A percentile compares a stretch with the other conserved stretches of the same genome.
Evolutionary conservation across 768 basidiomycete genomes (phyloP).

Genomic region (Pleurotus salmoneostramineus): DNA sequence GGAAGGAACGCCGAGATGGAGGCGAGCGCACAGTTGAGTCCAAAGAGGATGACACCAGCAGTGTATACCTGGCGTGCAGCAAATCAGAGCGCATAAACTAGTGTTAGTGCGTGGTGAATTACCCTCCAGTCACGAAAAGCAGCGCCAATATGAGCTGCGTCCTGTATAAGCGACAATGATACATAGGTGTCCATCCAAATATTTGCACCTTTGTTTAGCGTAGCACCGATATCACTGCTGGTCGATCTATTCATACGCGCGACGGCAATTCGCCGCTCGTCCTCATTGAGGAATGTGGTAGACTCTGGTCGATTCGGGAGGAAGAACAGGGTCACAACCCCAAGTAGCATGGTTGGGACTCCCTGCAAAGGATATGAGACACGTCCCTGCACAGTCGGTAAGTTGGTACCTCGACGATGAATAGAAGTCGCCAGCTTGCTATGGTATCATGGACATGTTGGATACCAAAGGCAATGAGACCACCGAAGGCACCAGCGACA

Average conservation of each 20-base stretch:
- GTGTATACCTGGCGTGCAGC: conserved; percentile 43
- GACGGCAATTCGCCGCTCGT: conserved; percentile 57
- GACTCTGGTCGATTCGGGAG: conserved; percentile 74
- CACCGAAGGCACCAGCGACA: conserved; percentile 81
- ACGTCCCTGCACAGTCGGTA: background rate
- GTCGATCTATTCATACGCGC: conserved; percentile 65
- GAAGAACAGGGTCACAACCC: conserved; percentile 46
- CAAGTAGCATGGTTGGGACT: conserved; percentile 61
- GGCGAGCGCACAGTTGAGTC: conserved; percentile 71
- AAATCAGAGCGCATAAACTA: background rate
- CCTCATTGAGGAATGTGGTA: conserved; percentile 51
- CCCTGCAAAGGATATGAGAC: conserved; percentile 36
- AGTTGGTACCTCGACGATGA: conserved; percentile 61
- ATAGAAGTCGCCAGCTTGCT: conserved; percentile 58
- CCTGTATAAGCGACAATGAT: background rate
- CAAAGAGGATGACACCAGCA: conserved; percentile 75
- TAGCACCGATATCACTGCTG: conserved; percentile 61
- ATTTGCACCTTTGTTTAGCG: conserved; percentile 53
- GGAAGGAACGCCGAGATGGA: conserved; percentile 82
- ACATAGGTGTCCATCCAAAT: background rate
- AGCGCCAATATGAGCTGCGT: conserved; percentile 52
- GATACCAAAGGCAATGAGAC: conserved; percentile 78
- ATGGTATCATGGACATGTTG: conserved; percentile 53
- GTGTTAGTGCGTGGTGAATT: conserved; percentile 13
- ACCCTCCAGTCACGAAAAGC: conserved; percentile 76